Percentiles rank a stretch among this genome's conserved stretches.
Evolutionary conservation across 2,329 filamentous ascomycete species (phyloP).

Genomic region (Corynespora cassiicola): DNA sequence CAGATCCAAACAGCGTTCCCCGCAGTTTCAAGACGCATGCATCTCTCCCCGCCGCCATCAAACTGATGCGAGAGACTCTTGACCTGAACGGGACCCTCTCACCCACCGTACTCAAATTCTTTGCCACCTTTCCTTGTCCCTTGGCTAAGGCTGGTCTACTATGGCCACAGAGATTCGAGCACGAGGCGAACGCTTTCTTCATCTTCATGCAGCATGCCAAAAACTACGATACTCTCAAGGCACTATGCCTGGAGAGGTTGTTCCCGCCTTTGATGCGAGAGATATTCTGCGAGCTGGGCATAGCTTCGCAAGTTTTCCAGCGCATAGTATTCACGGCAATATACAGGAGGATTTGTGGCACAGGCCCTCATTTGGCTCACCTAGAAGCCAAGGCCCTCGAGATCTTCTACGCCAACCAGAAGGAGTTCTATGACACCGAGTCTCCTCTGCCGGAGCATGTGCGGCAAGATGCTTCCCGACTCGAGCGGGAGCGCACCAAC

Average conservation of each 20-base stretch:
- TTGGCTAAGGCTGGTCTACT: constrained; percentile 30
- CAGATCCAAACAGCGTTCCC: constrained; percentile 45
- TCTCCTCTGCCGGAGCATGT: no score
- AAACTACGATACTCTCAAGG: constrained; percentile 14
- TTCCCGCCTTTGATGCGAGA: constrained; percentile 67
- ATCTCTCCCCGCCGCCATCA: constrained; percentile 34
- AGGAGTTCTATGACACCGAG: constrained; percentile 7
- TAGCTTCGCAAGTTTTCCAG: constrained; percentile 61
- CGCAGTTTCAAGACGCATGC: constrained; percentile 44
- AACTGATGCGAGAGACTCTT: constrained; percentile 52
- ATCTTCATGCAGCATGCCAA: constrained; percentile 52
- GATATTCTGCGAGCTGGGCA: constrained; percentile 54
- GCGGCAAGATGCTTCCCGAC: no score
- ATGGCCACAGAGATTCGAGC: constrained; percentile 31
- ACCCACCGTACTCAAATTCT: constrained; percentile 50
- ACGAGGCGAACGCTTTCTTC: constrained; percentile 38
- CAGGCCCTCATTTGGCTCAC: no score
- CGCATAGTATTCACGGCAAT: constrained; percentile 61
- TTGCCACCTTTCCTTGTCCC: constrained; percentile 55
- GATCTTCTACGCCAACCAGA: constrained; percentile 16
- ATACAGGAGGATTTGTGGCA: no score
- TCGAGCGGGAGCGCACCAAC: no score
- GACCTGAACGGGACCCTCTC: constrained; percentile 54
- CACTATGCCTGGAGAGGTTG: constrained; percentile 23
- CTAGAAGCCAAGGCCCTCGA: constrained; percentile 14